Base-by-base conservation (phyloP, 768 basidiomycete genomes). In the Rickenella mellea region DNA sequence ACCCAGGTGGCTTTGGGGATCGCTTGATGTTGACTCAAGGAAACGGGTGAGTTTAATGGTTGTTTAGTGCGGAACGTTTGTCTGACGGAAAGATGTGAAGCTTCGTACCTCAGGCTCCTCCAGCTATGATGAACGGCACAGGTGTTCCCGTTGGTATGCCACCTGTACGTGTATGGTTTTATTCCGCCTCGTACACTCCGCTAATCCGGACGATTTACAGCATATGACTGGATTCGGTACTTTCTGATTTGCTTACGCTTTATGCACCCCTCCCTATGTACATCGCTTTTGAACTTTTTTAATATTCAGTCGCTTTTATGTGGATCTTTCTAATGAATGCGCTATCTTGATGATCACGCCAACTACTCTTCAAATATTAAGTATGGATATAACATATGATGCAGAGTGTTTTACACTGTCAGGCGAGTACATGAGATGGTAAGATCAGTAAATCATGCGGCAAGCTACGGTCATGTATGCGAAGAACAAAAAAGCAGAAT, bases 21-120 rank as follows among this genome's bases (percentile, higher is more conserved):
- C 68, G 69, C 38, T 59, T 82, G 21, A 63, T 87, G 52, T 66
- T 90, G 42, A 90, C 87, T 24, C 83, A 86, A 51, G 84, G 83
- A 64, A 80, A 71, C 48, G 79, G 70, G 65, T 76, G 52, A 42
- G 59, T 40, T n/a, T 24, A 33, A 46, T 44, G 9, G n/a, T 37
- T 39, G 20, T 24, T 24, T 27, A 42, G 25, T 15, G 2, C 37
- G 26, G 15, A 11, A 28, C 11, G 40, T 29, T 10, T 55, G 42
- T 49, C 45, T 42, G 21, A 42, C 27, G 45, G 24, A 29, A 27
- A 83, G 83, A 42, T n/a, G n/a, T n/a, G n/a, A n/a, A n/a, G n/a
- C n/a, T 80, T 72, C 61, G 66, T 69, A 42, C 70, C 74, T 33
- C 80, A 83, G 52, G 80, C 73, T 27, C 80, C 83, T 49, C 71